Conservation (phyloP, 352 stramenopile species). For the Thalassiosira ordinaria region DNA sequence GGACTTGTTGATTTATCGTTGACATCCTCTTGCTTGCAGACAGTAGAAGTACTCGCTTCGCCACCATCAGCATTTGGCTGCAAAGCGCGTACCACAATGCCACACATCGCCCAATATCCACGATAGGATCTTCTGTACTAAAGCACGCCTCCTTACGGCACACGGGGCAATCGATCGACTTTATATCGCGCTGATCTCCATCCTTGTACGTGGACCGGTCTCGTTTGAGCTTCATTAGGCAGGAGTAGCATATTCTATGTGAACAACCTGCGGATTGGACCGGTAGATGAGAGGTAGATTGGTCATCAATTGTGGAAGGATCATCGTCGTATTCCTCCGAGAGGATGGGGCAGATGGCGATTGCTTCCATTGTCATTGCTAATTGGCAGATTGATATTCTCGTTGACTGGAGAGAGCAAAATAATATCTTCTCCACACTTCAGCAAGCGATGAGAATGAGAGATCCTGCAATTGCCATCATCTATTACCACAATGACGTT, state of each 20-base stretch:
- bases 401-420: too few relatives aligned
- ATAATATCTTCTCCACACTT: too few relatives aligned
- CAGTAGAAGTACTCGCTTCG: not conserved
- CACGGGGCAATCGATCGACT: not conserved
- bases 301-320: not conserved
- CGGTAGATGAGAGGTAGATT: not conserved
- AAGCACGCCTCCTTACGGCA: not conserved
- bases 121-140: not conserved
- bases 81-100: not conserved
- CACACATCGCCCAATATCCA: not conserved
- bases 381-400: too few relatives aligned
- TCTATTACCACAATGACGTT: too few relatives aligned
- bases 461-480: too few relatives aligned
- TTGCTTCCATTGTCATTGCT: not conserved
- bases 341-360: not conserved
- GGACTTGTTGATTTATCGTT: too few relatives aligned
- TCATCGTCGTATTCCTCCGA: not conserved
- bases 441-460: too few relatives aligned
- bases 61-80: not conserved
- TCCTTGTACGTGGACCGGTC: not conserved
- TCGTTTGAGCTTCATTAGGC: not conserved
- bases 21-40: too few relatives aligned
- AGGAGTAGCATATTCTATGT: not conserved
- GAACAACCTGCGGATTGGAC: not conserved
- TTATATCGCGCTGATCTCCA: not conserved